phyloP scores from a whole-genome alignment of 208 protist genomes.

The Leishmania amazonensis region DNA sequence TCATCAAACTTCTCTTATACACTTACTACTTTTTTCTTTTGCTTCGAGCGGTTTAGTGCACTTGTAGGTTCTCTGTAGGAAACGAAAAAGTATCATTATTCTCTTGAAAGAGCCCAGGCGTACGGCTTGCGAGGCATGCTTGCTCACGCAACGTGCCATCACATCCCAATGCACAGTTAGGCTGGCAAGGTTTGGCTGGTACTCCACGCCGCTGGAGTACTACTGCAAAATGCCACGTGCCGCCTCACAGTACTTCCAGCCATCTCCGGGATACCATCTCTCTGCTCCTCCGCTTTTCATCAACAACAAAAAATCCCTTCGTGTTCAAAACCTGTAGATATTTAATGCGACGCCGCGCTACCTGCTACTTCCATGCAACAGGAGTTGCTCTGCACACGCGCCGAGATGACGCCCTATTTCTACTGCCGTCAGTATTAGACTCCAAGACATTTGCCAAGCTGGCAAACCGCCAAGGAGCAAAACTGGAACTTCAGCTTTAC shows the following conservation, averaged over 20 bases:
- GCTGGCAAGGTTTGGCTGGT: too few relatives aligned
- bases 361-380: not conserved
- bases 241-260: not conserved
- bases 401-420: conserved; percentile 47
- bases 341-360: conserved; percentile 8
- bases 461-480: conserved; percentile 42
- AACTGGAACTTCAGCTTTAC: conserved; percentile 45
- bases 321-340: not conserved
- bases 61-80: conserved; percentile 31
- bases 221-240: not conserved
- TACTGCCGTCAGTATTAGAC: conserved; percentile 81
- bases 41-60: not conserved
- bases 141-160: not conserved
- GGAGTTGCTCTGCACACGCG: not conserved
- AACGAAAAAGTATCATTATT: not conserved
- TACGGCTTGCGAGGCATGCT: not conserved
- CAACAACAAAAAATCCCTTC: not conserved
- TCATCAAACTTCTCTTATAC: not conserved
- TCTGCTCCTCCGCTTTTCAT: not conserved
- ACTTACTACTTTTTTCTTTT: conserved; percentile 9
- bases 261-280: not conserved
- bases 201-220: not conserved
- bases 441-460: conserved; percentile 61
- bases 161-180: not conserved
- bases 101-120: not conserved